phyloP scores from a whole-genome alignment of 805 yeast genomes.

The Hanseniaspora singularis region DNA sequence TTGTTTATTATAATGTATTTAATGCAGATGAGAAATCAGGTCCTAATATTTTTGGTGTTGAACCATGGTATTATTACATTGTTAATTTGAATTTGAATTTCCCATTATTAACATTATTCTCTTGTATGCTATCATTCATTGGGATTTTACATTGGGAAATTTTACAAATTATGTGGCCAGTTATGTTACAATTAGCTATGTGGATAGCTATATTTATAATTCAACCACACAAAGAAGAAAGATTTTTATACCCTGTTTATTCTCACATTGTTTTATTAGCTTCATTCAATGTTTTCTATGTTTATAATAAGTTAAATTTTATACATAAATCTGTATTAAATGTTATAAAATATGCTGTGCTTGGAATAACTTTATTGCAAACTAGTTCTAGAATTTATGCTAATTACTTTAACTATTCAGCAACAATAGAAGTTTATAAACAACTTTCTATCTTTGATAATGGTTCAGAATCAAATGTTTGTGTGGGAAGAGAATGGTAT shows the following conservation, averaged over 20 bases:
- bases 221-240: slow-evolving; percentile 89
- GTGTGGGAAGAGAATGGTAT: slow-evolving; percentile 94
- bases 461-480: slow-evolving; percentile 39
- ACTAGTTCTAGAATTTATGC: slow-evolving; percentile 47
- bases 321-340: slow-evolving; percentile 11
- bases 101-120: slow-evolving; percentile 32
- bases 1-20: slow-evolving; percentile 69
- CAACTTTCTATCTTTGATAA: slow-evolving; percentile 21
- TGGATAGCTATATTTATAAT: slow-evolving; percentile 58
- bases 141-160: slow-evolving; percentile 34
- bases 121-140: slow-evolving; percentile 20
- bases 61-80: slow-evolving; percentile 62
- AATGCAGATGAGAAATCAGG: slow-evolving; percentile 55
- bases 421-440: slow-evolving; percentile 55
- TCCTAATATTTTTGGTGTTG: slow-evolving; percentile 83
- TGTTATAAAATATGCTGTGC: slow-evolving; percentile 4
- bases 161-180: slow-evolving; percentile 25
- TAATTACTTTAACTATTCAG: slow-evolving; percentile 52
- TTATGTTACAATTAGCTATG: slow-evolving; percentile 27
- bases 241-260: slow-evolving; percentile 79
- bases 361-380: slow-evolving; percentile 17
- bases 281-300: slow-evolving; percentile 35
- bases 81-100: slow-evolving; percentile 63
- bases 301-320: slow-evolving; percentile 14
- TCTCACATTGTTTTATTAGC: slow-evolving; percentile 55